Conservation (phyloP, 2,329 filamentous ascomycete genomes). For the Paecilomyces niveus region DNA sequence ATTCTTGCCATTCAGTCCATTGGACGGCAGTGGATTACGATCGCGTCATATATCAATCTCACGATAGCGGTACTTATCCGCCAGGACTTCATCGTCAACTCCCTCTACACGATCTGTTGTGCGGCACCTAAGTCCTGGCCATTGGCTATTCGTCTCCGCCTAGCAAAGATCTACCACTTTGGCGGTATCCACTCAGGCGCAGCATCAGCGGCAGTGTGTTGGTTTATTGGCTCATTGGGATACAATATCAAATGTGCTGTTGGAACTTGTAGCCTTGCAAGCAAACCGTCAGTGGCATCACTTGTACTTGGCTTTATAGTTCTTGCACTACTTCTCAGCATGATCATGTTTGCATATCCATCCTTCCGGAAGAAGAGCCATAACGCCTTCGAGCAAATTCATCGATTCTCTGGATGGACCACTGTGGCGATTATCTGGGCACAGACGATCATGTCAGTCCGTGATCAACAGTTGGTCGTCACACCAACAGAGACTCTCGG, state of each 20-base stretch:
- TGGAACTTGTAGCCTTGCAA: conserved; percentile 5
- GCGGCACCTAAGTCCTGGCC: conserved; percentile 25
- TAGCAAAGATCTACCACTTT: conserved; percentile 35
- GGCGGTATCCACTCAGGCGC: conserved; percentile 35
- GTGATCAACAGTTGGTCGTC: conserved; percentile 1
- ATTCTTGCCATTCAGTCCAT: conserved; percentile 2
- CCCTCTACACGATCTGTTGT: conserved; percentile 26
- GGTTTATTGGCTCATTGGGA: conserved; percentile 28
- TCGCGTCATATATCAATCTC: conserved; percentile 28
- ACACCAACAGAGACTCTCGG: conserved; percentile 1
- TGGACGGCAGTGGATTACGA: conserved; percentile 3
- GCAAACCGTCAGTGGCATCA: background rate
- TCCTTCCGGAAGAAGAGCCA: conserved; percentile 21
- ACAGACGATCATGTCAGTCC: background rate
- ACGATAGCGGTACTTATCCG: conserved; percentile 27
- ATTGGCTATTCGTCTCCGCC: conserved; percentile 24
- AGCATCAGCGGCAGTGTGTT: conserved; percentile 30
- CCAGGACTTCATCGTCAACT: conserved; percentile 35
- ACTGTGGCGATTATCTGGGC: conserved; percentile 11
- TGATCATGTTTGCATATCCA: conserved; percentile 4
- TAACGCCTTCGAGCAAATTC: conserved; percentile 29
- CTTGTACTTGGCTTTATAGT: background rate
- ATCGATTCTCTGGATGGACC: conserved; percentile 31
- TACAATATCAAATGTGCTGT: conserved; percentile 26
- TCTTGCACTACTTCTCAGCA: background rate